Evolutionary conservation across 2,329 filamentous ascomycete species (phyloP).

Genomic region (Ophiostoma ulmi): DNA sequence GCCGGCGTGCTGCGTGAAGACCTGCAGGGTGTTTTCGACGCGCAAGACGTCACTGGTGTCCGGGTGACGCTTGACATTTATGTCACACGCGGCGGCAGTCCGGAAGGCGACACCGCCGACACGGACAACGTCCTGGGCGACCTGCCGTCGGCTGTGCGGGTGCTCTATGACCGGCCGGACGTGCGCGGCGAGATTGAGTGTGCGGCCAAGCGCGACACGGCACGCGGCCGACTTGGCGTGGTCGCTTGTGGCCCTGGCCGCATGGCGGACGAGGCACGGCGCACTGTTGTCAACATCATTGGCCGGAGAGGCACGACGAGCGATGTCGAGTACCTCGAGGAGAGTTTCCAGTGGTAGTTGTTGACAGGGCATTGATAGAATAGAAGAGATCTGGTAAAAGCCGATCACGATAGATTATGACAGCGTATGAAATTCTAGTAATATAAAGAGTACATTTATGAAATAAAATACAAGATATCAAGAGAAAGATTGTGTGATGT

Average conservation of each 20-base stretch:
- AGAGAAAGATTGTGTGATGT: background rate
- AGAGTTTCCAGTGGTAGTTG: slow-evolving; percentile 28
- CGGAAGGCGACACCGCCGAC: background rate
- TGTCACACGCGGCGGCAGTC: slow-evolving; percentile 19
- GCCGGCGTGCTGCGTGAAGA: slow-evolving; percentile 22
- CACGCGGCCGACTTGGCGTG: slow-evolving; percentile 25
- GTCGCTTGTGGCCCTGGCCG: slow-evolving; percentile 26
- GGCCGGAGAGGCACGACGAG: slow-evolving; percentile 10
- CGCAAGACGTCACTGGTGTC: background rate
- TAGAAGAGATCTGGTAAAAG: background rate
- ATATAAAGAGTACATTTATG: background rate
- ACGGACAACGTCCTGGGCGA: slow-evolving; percentile 3
- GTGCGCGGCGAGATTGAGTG: slow-evolving; percentile 32
- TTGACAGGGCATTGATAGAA: background rate
- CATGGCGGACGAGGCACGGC: slow-evolving; percentile 27
- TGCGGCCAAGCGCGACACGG: slow-evolving; percentile 28
- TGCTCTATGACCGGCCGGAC: slow-evolving; percentile 27
- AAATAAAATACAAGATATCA: background rate
- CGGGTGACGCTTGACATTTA: slow-evolving; percentile 24
- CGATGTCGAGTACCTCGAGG: slow-evolving; percentile 27
- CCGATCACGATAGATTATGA: slow-evolving; percentile 2
- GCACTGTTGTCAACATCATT: slow-evolving; percentile 21
- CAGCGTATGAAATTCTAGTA: background rate
- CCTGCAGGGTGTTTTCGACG: slow-evolving; percentile 14
- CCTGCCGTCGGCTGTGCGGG: slow-evolving; percentile 25